Conservation (phyloP, 352 stramenopile genomes). For the Globisporangium megalacanthum region DNA sequence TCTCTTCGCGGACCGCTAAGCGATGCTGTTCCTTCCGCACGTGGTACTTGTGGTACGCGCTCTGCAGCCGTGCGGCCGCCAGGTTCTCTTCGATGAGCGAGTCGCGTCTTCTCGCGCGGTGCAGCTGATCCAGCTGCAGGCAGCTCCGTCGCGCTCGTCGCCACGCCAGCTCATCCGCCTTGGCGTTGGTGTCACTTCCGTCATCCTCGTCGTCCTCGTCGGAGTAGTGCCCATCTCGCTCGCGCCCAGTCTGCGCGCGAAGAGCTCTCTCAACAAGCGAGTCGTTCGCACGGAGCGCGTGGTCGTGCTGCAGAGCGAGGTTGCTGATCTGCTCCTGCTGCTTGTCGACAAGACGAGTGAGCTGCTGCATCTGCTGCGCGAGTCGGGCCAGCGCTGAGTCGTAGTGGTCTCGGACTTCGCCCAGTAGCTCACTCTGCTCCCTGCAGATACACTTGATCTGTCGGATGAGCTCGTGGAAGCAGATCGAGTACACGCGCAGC, state of each 20-base stretch:
- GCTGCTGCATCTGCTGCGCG: conserved; percentile 14
- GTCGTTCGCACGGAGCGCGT: conserved; percentile 16
- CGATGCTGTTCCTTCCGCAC: conserved; percentile 48
- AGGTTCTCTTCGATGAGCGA: conserved; percentile 44
- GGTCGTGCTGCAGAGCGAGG: conserved; percentile 10
- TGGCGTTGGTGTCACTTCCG: conserved; percentile 5
- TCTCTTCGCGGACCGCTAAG: conserved; percentile 34
- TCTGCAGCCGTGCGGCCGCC: conserved; percentile 43
- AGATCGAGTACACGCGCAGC: conserved; percentile 59
- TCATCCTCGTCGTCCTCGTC: background rate
- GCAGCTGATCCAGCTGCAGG: conserved; percentile 8
- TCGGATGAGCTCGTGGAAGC: conserved; percentile 67
- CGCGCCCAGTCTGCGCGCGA: background rate
- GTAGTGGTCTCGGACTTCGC: conserved; percentile 52
- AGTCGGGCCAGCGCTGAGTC: conserved; percentile 27
- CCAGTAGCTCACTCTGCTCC: conserved; percentile 66
- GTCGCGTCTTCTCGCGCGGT: conserved; percentile 16
- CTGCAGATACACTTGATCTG: conserved; percentile 76
- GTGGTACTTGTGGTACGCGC: conserved; percentile 54
- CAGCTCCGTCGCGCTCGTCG: conserved; percentile 25
- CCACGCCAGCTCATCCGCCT: conserved; percentile 31
- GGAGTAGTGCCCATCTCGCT: background rate
- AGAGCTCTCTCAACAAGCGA: conserved; percentile 14
- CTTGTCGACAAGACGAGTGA: conserved; percentile 18
- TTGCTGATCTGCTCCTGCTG: conserved; percentile 23